Base-by-base conservation (phyloP, 2,329 filamentous ascomycete species). In the Colletotrichum karsti region DNA sequence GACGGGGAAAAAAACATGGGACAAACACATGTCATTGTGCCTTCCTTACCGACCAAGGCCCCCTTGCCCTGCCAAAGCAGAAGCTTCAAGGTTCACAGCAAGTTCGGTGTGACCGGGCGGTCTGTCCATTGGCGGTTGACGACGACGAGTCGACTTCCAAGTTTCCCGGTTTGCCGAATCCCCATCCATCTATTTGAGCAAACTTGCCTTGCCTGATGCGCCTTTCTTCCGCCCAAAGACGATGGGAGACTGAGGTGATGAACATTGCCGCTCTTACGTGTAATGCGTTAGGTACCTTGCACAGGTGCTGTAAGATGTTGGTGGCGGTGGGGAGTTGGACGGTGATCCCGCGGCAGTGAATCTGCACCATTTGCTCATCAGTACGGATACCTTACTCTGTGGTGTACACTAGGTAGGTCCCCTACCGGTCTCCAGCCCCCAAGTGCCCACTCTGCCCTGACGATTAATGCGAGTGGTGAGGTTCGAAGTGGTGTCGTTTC, bases 11-110 rank as follows among this genome's bases (percentile, higher is more conserved):
- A 33, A 51, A 60, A 50, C 30, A 51, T 60, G 57, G 65, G 53
- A 64, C 54, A 67, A 59, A 64, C 65, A 58, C 60, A 67, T 67
- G 65, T 67, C 65, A 64, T 65, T 51, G 44, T 60, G 57, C 57
- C 22, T 57, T 58, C 57, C 22, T 57, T 58, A 28, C 55, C 51
- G 37, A 46, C 51, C 64, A 39, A 39, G 61, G 46, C 24, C n/a
- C 44, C 64, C 54, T 59, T 59, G 37, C 18, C 59, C 20, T 41
- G 15, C 50, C 28, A 44, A 50, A 42, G 48, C 50, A n/a, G n/a
- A n/a, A n/a, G n/a, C n/a, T n/a, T n/a, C n/a, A n/a, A n/a, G n/a
- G n/a, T 56, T 63, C 35, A 18, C 59, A 51, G 28, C 24, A 44
- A 24, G 37, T 37, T 61, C 46, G 56, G 62, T 60, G 56, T 24